phyloP scores from a whole-genome alignment of 805 yeast species.

The Cyberlindnera subsufficiens region DNA sequence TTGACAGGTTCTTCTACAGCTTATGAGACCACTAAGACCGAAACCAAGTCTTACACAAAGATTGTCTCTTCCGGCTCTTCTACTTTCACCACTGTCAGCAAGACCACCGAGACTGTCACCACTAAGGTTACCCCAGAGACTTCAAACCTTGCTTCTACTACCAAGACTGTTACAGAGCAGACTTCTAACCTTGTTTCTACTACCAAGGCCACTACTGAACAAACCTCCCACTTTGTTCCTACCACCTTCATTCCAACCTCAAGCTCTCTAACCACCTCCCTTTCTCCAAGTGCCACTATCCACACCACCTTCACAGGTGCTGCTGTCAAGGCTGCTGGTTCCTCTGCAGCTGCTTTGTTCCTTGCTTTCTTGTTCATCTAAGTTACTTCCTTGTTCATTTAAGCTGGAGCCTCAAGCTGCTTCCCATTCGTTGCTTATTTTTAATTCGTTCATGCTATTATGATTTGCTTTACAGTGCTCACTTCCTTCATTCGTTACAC shows the following conservation, averaged over 20 bases:
- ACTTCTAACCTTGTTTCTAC: neutral
- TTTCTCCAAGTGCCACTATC: neutral
- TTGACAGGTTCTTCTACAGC: neutral
- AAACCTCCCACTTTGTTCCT: neutral
- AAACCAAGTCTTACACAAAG: neutral
- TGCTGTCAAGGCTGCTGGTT: constrained; percentile 7
- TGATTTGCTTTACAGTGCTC: no score
- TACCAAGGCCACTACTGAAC: neutral
- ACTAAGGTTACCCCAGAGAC: neutral
- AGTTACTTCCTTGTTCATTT: neutral
- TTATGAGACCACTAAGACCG: neutral
- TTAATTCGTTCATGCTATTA: no score
- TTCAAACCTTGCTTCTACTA: neutral
- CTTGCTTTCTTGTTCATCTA: neutral
- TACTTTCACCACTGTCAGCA: neutral
- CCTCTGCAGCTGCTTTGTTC: constrained; percentile 1
- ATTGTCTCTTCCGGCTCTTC: neutral
- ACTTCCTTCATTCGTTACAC: no score
- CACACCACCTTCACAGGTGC: constrained; percentile 10
- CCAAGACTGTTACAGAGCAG: neutral
- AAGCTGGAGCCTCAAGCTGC: neutral
- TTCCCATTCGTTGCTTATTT: no score
- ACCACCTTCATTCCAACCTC: neutral
- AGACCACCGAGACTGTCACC: neutral
- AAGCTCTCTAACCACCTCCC: neutral